phyloP scores from a whole-genome alignment of 169 alveolate species.

The Plasmodium vivax region DNA sequence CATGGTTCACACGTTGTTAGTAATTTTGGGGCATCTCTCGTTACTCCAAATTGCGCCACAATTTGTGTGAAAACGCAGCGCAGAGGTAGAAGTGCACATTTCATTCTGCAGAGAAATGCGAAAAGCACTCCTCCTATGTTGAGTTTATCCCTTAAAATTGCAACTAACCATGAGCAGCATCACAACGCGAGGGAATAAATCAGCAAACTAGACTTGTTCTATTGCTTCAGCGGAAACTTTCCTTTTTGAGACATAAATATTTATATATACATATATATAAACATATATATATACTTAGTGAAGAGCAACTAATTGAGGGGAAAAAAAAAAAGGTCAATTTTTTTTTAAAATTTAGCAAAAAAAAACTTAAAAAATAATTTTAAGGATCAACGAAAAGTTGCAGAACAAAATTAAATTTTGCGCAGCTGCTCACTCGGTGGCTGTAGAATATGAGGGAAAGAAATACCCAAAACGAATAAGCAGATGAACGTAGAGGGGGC shows the following conservation, averaged over 20 bases:
- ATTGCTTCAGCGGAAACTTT: not conserved
- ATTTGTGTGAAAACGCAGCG: not conserved
- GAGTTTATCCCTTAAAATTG: not conserved
- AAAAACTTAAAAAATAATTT: slow-evolving; percentile 10
- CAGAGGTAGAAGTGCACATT: not conserved
- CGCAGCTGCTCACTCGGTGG: not conserved
- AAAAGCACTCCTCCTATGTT: not conserved
- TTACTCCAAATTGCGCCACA: not conserved
- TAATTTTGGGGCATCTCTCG: not conserved
- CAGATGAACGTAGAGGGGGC: not conserved
- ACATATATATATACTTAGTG: not conserved
- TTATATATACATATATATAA: not conserved
- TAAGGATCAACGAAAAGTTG: not conserved
- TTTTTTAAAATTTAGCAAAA: slow-evolving; percentile 10
- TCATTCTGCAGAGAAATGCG: not conserved
- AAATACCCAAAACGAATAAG: not conserved
- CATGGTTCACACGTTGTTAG: not conserved
- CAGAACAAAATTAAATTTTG: slow-evolving; percentile 14
- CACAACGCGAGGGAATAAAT: not conserved
- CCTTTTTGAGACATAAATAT: not conserved
- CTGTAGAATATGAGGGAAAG: not conserved
- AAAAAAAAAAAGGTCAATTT: not conserved
- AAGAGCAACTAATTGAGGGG: not conserved
- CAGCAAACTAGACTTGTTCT: not conserved
- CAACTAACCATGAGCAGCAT: not conserved